Percentiles rank a stretch among this genome's conserved stretches.
Evolutionary conservation across 148 eudicot species (phyloP).

Genomic region (Camellia granthamiana): DNA sequence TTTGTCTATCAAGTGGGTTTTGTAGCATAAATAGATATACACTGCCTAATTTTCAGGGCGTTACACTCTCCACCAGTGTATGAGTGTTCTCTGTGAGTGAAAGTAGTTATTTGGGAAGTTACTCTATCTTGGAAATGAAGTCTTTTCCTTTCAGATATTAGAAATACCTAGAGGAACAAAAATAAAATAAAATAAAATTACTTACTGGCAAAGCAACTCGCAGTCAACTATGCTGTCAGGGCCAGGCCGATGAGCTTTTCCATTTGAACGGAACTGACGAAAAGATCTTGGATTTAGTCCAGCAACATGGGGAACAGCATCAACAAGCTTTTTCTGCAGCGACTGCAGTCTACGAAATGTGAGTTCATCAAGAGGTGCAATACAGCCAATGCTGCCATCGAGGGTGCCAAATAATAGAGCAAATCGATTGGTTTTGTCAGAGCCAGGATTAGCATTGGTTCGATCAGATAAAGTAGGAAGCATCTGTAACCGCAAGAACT

Average conservation of each 20-base stretch:
- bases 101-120: background rate
- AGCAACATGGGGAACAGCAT: constrained; percentile 52
- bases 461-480: constrained; percentile 75
- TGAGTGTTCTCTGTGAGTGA: background rate
- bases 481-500: constrained; percentile 83
- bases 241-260: constrained; percentile 94
- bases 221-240: constrained; percentile 93
- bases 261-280: constrained; percentile 73
- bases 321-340: constrained; percentile 87
- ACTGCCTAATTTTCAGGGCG: no score
- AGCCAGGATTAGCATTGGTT: constrained; percentile 43
- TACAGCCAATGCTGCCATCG: constrained; percentile 94
- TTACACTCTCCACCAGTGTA: background rate
- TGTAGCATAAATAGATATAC: no score
- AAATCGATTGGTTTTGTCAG: constrained; percentile 90
- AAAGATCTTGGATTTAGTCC: constrained; percentile 51
- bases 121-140: background rate
- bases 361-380: constrained; percentile 92
- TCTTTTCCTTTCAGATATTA: background rate
- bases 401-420: constrained; percentile 86
- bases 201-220: constrained; percentile 89
- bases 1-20: no score
- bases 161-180: background rate
- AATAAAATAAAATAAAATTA: constrained; percentile 5
- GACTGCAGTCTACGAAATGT: constrained; percentile 91